Conservation (phyloP, 148 eudicot genomes). For the Rhododendron ferrugineum region DNA sequence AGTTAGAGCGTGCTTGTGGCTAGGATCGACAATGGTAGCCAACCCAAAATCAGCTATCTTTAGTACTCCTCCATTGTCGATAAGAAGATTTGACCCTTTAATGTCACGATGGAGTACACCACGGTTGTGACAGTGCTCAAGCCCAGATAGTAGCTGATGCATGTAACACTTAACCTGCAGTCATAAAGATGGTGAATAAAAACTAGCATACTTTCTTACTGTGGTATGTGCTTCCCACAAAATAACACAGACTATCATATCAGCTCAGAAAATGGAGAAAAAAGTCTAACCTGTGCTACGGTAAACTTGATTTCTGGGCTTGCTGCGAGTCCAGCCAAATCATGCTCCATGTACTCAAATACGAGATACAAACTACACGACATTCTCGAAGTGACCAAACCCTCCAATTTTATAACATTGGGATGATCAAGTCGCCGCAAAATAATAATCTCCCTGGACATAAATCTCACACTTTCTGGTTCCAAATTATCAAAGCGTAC, state of each 20-base stretch:
- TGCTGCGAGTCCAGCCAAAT: constrained; percentile 92
- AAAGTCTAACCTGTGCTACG: constrained; percentile 63
- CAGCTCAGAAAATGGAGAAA: background rate
- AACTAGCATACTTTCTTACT: background rate
- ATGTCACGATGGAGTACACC: constrained; percentile 88
- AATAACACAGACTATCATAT: background rate
- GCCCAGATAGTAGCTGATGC: constrained; percentile 75
- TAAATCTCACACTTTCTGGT: constrained; percentile 90
- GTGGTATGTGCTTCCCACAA: background rate
- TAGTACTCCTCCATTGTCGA: constrained; percentile 70
- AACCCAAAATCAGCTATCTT: constrained; percentile 93
- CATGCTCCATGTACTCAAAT: constrained; percentile 94
- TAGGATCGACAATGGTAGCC: constrained; percentile 77
- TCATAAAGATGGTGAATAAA: background rate
- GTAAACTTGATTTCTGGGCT: constrained; percentile 86
- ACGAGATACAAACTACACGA: constrained; percentile 91
- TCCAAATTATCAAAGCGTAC: constrained; percentile 93
- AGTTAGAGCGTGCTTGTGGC: constrained; percentile 81
- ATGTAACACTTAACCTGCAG: constrained; percentile 81
- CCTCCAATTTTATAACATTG: constrained; percentile 80
- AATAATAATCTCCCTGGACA: constrained; percentile 90
- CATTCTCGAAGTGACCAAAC: constrained; percentile 94
- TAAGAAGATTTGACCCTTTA: constrained; percentile 87
- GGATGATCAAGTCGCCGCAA: constrained; percentile 86
- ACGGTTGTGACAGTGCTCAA: constrained; percentile 87